phyloP scores from a whole-genome alignment of 768 basidiomycete genomes.

The Aureoboletus auriporus region DNA sequence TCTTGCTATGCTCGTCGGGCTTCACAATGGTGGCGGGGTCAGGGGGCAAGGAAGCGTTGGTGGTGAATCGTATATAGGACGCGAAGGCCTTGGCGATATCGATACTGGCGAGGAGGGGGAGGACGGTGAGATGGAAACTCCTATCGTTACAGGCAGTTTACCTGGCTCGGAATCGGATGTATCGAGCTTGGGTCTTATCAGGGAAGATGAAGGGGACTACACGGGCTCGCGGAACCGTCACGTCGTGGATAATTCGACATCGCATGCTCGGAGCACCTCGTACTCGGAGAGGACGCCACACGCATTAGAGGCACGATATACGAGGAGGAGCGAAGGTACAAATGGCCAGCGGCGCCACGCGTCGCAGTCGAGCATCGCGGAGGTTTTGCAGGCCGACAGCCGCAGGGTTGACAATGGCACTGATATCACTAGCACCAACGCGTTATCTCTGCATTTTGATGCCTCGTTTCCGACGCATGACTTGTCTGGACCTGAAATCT shows the following conservation, averaged over 20 bases:
- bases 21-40: slow-evolving; percentile 27
- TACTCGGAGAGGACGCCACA: slow-evolving; percentile 16
- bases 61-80: slow-evolving; percentile 17
- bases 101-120: slow-evolving; percentile 15
- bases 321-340: slow-evolving; percentile 21
- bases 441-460: slow-evolving; percentile 34
- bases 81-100: slow-evolving; percentile 9
- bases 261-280: slow-evolving; percentile 16
- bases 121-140: slow-evolving; percentile 17
- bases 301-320: slow-evolving; percentile 7
- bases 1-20: slow-evolving; percentile 27
- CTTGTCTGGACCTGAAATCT: slow-evolving; percentile 27
- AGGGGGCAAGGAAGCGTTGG: slow-evolving; percentile 22
- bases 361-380: slow-evolving; percentile 20
- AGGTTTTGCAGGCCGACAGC: slow-evolving; percentile 14
- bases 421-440: slow-evolving; percentile 27
- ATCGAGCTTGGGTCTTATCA: slow-evolving; percentile 29
- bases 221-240: slow-evolving; percentile 8
- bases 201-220: slow-evolving; percentile 27
- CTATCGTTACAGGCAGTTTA: slow-evolving; percentile 19
- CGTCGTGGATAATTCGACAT: slow-evolving; percentile 6
- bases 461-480: slow-evolving; percentile 30
- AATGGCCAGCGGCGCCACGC: slow-evolving; percentile 18
- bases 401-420: slow-evolving; percentile 15
- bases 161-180: slow-evolving; percentile 14